These are phyloP conservation scores for Penicillium ochrochloron DNA, from an alignment of 495 filamentous ascomycete genomes.

Conservation along the genomic window DNA sequence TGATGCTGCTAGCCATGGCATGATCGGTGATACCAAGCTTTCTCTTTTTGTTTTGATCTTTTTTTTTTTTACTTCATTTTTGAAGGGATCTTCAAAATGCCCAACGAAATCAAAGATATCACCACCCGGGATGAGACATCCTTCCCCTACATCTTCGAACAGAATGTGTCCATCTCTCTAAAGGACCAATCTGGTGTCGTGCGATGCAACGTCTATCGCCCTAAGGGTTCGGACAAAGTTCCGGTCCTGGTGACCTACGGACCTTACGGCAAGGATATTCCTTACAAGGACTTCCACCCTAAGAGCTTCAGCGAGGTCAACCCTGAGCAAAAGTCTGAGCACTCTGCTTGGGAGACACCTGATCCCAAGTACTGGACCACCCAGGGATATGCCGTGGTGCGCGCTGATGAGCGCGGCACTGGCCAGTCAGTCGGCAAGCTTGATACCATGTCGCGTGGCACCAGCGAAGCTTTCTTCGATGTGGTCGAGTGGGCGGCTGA, in stretches of 20 bases:
- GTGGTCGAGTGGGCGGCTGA: constrained; percentile 68
- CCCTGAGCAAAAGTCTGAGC: constrained; percentile 49
- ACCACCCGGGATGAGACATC: constrained; percentile 38
- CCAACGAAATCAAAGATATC: constrained; percentile 47
- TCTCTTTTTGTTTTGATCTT: neutral
- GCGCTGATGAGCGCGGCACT: constrained; percentile 62
- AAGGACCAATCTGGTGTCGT: constrained; percentile 43
- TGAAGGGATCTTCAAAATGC: constrained; percentile 31
- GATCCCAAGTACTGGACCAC: constrained; percentile 65
- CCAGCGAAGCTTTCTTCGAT: constrained; percentile 62
- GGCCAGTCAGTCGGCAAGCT: constrained; percentile 63
- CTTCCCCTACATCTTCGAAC: constrained; percentile 45
- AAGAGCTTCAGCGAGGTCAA: constrained; percentile 56
- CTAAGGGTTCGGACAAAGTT: constrained; percentile 33
- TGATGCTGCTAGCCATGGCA: constrained; percentile 3
- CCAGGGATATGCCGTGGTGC: constrained; percentile 64
- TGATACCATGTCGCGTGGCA: constrained; percentile 64
- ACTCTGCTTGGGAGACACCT: constrained; percentile 69
- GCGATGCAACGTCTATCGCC: constrained; percentile 47
- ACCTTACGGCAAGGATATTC: constrained; percentile 67
- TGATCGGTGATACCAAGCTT: neutral
- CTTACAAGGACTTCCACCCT: constrained; percentile 35
- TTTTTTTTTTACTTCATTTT: neutral
- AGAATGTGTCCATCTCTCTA: constrained; percentile 42
- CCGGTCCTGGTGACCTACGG: constrained; percentile 51